These are phyloP conservation scores for Lecanicillium sp. DNA, from an alignment of 2,329 filamentous ascomycete species.

Conservation along the genomic window DNA sequence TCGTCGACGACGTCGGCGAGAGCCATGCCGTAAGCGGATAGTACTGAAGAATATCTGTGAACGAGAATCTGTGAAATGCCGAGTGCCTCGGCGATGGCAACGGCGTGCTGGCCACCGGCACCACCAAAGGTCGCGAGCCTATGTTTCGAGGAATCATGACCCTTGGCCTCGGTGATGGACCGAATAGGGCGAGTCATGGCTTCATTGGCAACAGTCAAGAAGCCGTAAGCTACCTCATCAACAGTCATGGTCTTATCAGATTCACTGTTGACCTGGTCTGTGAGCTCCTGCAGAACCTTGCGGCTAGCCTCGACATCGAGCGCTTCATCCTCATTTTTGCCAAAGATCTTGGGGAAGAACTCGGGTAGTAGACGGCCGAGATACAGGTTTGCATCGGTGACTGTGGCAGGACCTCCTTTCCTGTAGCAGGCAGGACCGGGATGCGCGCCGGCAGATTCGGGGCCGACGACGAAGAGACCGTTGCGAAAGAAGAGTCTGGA, in stretches of 20 bases:
- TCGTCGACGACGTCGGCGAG: conserved; percentile 90
- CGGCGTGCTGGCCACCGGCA: conserved; percentile 84
- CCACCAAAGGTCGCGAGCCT: conserved; percentile 89
- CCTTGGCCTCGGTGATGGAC: conserved; percentile 85
- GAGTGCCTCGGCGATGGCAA: conserved; percentile 80
- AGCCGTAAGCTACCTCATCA: conserved; percentile 84
- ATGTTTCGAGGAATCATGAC: conserved; percentile 84
- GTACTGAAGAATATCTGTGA: conserved; percentile 79
- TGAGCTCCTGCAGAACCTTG: conserved; percentile 66
- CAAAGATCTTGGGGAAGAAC: conserved; percentile 94
- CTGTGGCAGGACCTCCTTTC: conserved; percentile 80
- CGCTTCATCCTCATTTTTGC: conserved; percentile 75
- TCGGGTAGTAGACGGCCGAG: conserved; percentile 78
- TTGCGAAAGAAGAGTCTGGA: conserved; percentile 82
- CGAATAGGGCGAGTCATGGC: conserved; percentile 87
- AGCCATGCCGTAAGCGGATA: conserved; percentile 90
- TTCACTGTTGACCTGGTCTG: conserved; percentile 71
- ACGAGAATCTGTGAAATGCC: conserved; percentile 81
- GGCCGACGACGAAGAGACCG: conserved; percentile 82
- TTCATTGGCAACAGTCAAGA: conserved; percentile 84
- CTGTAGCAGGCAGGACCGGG: conserved; percentile 87
- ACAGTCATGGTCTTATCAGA: conserved; percentile 62
- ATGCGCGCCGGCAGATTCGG: conserved; percentile 81
- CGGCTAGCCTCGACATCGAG: conserved; percentile 70
- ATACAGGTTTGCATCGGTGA: conserved; percentile 89